phyloP scores from a whole-genome alignment of 1,284 basidiomycete genomes.

The Heterobasidion parviporum region DNA sequence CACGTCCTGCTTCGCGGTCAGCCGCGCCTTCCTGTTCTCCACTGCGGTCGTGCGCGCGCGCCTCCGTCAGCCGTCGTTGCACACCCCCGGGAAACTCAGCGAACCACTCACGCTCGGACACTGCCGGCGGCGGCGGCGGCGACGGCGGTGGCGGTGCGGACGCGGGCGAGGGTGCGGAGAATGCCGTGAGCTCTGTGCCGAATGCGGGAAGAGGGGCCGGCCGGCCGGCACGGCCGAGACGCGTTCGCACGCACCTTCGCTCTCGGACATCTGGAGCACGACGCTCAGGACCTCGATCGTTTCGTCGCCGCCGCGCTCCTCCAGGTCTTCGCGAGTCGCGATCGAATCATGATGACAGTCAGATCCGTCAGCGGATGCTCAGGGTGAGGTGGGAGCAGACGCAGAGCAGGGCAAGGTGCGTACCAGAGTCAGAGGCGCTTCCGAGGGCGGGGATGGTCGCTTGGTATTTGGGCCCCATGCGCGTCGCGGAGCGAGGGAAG shows the following conservation, averaged over 20 bases:
- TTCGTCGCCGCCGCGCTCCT: constrained; percentile 64
- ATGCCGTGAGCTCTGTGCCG: not conserved
- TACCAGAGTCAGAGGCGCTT: constrained; percentile 30
- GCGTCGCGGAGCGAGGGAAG: constrained; percentile 85
- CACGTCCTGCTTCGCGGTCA: constrained; percentile 42
- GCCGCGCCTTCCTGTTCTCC: constrained; percentile 46
- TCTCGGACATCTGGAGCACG: constrained; percentile 51
- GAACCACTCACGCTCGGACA: constrained; percentile 36
- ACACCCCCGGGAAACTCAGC: not conserved
- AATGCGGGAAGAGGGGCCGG: not conserved
- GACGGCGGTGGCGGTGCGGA: too few species aligned
- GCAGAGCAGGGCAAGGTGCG: constrained; percentile 1
- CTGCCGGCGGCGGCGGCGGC: constrained; percentile 21
- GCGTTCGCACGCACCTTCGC: constrained; percentile 44
- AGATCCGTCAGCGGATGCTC: too few species aligned
- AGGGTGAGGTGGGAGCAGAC: too few species aligned
- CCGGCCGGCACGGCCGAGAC: not conserved
- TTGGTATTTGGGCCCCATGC: constrained; percentile 85
- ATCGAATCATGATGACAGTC: too few species aligned
- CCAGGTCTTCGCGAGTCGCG: constrained; percentile 16
- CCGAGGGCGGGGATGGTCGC: constrained; percentile 44
- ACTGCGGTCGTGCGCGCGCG: constrained; percentile 28
- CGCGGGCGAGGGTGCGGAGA: too few species aligned
- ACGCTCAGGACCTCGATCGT: constrained; percentile 67
- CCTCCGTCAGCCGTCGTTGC: not conserved